Evolutionary conservation across 192 early-diverging fungal genomes (phyloP).

Genomic region (Coemansia sp.): DNA sequence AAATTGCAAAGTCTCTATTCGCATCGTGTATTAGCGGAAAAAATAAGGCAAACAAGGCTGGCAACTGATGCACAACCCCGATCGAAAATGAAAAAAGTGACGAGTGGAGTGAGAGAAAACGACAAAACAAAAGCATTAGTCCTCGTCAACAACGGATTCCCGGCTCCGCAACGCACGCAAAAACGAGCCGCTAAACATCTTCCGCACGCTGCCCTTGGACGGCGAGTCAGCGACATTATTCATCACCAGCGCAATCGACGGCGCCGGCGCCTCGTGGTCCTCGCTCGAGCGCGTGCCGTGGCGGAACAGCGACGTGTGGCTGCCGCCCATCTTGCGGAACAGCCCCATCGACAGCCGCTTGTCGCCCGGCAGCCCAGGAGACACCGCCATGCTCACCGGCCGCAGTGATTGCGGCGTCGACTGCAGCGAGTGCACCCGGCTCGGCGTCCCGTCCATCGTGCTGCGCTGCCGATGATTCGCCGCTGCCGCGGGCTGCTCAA

Average conservation of each 20-base stretch:
- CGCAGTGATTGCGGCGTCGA: slow-evolving; percentile 32
- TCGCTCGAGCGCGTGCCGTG: slow-evolving; percentile 33
- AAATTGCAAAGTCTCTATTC: too few relatives aligned
- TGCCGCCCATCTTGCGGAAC: slow-evolving; percentile 25
- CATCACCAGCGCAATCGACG: background rate
- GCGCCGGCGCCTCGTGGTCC: background rate
- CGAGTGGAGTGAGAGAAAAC: background rate
- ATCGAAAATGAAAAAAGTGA: too few relatives aligned
- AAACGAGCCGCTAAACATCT: slow-evolving; percentile 50
- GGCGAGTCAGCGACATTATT: background rate
- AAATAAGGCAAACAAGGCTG: too few relatives aligned
- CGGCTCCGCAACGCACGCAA: slow-evolving; percentile 47
- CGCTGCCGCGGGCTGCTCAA: background rate
- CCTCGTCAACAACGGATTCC: slow-evolving; percentile 40
- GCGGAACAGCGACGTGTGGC: slow-evolving; percentile 36
- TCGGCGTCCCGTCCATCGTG: slow-evolving; percentile 30
- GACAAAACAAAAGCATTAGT: background rate
- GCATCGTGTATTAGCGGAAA: too few relatives aligned
- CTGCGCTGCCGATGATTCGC: slow-evolving; percentile 27
- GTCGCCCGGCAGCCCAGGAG: slow-evolving; percentile 10
- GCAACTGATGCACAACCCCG: too few relatives aligned
- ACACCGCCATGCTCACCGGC: slow-evolving; percentile 39
- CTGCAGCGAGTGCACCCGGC: slow-evolving; percentile 35
- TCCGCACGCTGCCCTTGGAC: slow-evolving; percentile 22
- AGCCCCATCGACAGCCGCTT: slow-evolving; percentile 50